Base-by-base conservation (phyloP, 176 grass and related monocot genomes). In the Pontederia paniculata region DNA sequence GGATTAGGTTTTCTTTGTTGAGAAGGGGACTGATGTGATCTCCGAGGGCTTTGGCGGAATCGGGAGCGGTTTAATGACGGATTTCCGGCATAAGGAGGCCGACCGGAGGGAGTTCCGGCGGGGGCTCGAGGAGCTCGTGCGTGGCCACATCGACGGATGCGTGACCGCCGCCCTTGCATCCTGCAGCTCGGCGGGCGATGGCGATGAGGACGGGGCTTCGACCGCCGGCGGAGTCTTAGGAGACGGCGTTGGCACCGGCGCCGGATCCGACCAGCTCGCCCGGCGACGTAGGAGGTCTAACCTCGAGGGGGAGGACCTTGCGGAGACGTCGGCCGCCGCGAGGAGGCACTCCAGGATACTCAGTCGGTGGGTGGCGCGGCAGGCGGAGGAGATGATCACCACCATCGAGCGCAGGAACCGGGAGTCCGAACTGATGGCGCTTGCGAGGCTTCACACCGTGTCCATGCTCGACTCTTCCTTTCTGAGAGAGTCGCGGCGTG, bases 61-160 rank as follows among this genome's bases (percentile, higher is more conserved):
- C 12, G 42, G 10, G 28, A 15, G 16, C 6, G 31, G 10, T 18
- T 12, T 15, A 51, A 79, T 84, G 83, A 67, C 60, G 65, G 62
- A 77, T 52, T 95, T 78, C 63, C 80, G 76, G 61, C 80, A 72
- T 55, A 89, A 83, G 74, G 86, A 88, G 68, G 78, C 45, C 12
- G 65, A 50, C 17, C 79, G 71, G 58, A 52, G 80, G 55, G 76
- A 96, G 54, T 96, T 96, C 93, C 77, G 93, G 69, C 80, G 86
- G n/a, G 93, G 82, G 46, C 69, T 98, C 55, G 93, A 98, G 83
- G 86, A 98, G 80, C 83, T 98, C 64, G 93, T 98, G 65, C 85
- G 93, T 52, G 93, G 88, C 48, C 93, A 91, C 77, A 80, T 91
- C 75, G 93, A 88, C 15, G 93, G 71, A 0, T 98, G 93, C 77